Base-by-base conservation (phyloP, 2,329 filamentous ascomycete species). In the Diaporthe citri region DNA sequence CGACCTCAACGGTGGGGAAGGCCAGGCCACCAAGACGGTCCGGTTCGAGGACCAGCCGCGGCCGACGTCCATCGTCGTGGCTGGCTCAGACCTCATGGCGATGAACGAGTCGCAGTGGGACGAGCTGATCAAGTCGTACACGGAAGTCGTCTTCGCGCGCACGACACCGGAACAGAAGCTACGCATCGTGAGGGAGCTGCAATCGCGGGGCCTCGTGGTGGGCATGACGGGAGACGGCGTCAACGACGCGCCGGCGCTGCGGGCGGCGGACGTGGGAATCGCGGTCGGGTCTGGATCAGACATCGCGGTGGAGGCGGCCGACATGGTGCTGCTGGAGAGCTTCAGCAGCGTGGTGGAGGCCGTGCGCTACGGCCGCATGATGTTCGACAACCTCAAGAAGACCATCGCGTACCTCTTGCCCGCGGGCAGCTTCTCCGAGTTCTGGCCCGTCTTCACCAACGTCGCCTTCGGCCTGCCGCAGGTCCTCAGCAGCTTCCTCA, bases 141-240 rank as follows among this genome's bases (percentile, higher is more conserved):
- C 91, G 36, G 93, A 95, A 79, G 92, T 95, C 51, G 92, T 95
- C 17, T 95, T 95, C 80, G 92, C 93, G 0, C 88, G 93, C 17
- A 95, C 93, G 0, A 95, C 93, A 0, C 93, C 93, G 0, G 93
- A 95, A 79, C 93, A 95, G 80, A 96, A 96, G 81, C 88, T 95
- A 9, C 91, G 93, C 46, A 95, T 95, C 76, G 93, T 96, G n/a
- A 90, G 90, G 41, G 93, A 94, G 81, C 92, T 95, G 76, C 93
- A 94, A 80, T 83, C 87, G 0, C 86, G 89, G 12, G 86, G 89
- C 80, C 93, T 78, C 82, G 92, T 94, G 2, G 91, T 97, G 0
- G 95, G 92, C 52, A 97, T 97, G 90, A 94, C 96, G 2, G 95
- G 95, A 51, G 95, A 97, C 78, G 95, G 95, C 25, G 94, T 96